Evolutionary conservation across 129 eudicot genomes (phyloP).

Genomic region (Flaveria sonorensis): DNA sequence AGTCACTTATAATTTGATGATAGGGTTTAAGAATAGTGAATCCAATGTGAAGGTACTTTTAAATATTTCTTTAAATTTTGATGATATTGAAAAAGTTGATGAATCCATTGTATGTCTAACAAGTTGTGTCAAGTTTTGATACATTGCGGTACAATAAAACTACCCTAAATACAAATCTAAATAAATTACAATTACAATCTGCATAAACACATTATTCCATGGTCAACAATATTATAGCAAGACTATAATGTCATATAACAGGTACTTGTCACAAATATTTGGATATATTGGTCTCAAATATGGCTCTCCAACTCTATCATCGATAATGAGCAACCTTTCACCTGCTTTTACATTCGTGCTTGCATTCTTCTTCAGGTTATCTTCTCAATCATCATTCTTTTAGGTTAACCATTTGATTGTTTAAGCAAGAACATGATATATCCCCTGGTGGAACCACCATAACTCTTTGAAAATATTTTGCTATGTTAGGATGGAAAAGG

Average conservation of each 20-base stretch:
- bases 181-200: too few relatives aligned
- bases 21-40: background rate
- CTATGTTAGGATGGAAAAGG: constrained; percentile 36
- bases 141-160: too few relatives aligned
- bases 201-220: too few relatives aligned
- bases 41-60: background rate
- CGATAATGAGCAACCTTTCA: constrained; percentile 60
- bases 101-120: too few relatives aligned
- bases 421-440: background rate
- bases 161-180: too few relatives aligned
- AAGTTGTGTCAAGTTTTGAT: too few relatives aligned
- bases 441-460: background rate
- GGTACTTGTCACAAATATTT: constrained; percentile 32
- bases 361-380: constrained; percentile 57
- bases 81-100: background rate
- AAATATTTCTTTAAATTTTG: background rate
- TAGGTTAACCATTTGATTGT: background rate
- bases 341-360: constrained; percentile 62
- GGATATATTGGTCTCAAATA: constrained; percentile 45
- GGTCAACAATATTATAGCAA: background rate
- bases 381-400: background rate
- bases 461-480: background rate
- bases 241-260: background rate
- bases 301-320: constrained; percentile 60
- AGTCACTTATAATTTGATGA: background rate